Conservation (phyloP, 495 filamentous ascomycete species). For the Penicillium antarcticum region DNA sequence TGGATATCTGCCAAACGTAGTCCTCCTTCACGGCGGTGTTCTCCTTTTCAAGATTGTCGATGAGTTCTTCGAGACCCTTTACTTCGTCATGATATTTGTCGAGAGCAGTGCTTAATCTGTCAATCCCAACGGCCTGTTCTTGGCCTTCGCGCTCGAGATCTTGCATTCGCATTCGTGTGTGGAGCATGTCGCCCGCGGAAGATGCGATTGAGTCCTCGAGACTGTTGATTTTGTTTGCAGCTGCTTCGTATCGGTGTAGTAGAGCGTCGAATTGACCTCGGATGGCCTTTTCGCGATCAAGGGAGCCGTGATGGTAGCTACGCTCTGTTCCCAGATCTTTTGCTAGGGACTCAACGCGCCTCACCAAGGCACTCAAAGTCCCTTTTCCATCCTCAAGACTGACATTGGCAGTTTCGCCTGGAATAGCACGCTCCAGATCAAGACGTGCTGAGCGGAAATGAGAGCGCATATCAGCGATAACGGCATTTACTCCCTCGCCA, state of each 20-base stretch:
- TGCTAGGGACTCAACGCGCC: slow-evolving; percentile 36
- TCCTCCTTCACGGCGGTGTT: slow-evolving; percentile 31
- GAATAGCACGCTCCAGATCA: slow-evolving; percentile 62
- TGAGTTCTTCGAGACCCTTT: slow-evolving; percentile 55
- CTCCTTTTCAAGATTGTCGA: slow-evolving; percentile 57
- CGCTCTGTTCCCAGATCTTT: slow-evolving; percentile 32
- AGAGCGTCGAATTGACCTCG: slow-evolving; percentile 42
- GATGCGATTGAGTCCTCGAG: slow-evolving; percentile 55
- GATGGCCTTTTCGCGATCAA: slow-evolving; percentile 35
- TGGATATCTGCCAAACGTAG: slow-evolving; percentile 35
- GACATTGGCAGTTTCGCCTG: slow-evolving; percentile 56
- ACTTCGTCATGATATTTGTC: slow-evolving; percentile 64
- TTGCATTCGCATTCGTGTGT: slow-evolving; percentile 40
- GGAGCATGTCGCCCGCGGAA: slow-evolving; percentile 49
- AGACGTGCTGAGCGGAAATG: slow-evolving; percentile 65
- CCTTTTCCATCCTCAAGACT: slow-evolving; percentile 34
- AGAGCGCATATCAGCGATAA: slow-evolving; percentile 46
- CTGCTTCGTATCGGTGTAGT: slow-evolving; percentile 34
- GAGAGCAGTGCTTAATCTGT: slow-evolving; percentile 59
- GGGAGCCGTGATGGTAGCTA: slow-evolving; percentile 25
- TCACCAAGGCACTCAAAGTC: slow-evolving; percentile 36
- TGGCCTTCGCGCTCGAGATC: slow-evolving; percentile 50
- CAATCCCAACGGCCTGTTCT: slow-evolving; percentile 56
- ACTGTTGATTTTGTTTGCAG: slow-evolving; percentile 43
- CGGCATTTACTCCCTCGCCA: slow-evolving; percentile 43